Conservation (phyloP, 805 yeast species). For the Candida cerambycidarum region DNA sequence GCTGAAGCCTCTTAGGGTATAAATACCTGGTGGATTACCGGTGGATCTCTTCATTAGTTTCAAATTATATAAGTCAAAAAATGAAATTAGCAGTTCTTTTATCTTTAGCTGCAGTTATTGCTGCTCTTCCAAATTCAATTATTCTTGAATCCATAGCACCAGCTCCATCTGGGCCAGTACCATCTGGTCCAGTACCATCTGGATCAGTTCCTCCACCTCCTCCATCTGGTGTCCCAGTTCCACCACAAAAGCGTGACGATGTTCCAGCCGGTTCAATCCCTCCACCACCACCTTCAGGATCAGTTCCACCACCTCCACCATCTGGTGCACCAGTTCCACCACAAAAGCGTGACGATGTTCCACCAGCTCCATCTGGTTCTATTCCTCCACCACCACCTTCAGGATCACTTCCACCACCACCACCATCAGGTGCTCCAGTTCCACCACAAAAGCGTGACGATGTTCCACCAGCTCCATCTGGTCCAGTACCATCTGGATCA, state of each 20-base stretch:
- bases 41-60: too few species aligned
- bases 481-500: neutral
- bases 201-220: neutral
- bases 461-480: neutral
- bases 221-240: neutral
- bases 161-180: neutral
- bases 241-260: neutral
- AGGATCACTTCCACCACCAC: neutral
- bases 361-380: neutral
- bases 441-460: neutral
- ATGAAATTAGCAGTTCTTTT: constrained; percentile 2
- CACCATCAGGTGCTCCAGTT: neutral
- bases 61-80: too few species aligned
- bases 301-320: neutral
- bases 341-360: neutral
- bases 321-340: too few species aligned
- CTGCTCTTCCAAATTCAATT: neutral
- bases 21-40: too few species aligned
- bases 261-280: neutral
- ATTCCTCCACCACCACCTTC: neutral
- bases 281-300: neutral
- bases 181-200: neutral
- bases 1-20: too few species aligned
- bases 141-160: neutral
- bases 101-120: neutral